Conservation (phyloP, 176 grass and related monocot genomes). For the Carex littledalei region DNA sequence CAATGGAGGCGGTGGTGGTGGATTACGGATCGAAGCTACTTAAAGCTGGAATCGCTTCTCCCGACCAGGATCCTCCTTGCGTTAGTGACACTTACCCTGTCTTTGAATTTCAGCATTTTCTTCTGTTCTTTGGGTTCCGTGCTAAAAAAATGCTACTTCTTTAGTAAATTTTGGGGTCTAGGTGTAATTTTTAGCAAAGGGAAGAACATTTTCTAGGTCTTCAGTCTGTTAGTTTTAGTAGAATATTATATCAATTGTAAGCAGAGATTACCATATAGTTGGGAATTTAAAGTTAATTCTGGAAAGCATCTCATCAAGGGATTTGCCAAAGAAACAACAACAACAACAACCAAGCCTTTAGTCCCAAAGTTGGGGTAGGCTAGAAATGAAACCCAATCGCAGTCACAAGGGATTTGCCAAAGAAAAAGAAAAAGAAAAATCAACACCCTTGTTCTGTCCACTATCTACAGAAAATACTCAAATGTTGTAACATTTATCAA, state of each 20-base stretch:
- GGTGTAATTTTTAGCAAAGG: background rate
- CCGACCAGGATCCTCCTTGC: slow-evolving; percentile 75
- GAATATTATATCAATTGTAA: background rate
- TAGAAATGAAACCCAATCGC: too few relatives aligned
- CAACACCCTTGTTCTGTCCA: background rate
- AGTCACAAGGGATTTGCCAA: too few relatives aligned
- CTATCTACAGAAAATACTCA: background rate
- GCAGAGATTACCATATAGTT: background rate
- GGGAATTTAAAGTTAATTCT: background rate
- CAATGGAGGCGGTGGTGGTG: slow-evolving; percentile 92
- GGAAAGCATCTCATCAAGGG: background rate
- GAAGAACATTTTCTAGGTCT: background rate
- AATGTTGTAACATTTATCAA: background rate
- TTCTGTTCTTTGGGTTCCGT: background rate
- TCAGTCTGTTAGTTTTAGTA: background rate
- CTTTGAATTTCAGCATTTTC: background rate
- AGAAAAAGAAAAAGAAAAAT: background rate
- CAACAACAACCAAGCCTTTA: too few relatives aligned
- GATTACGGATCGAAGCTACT: slow-evolving; percentile 95
- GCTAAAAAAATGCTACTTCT: background rate
- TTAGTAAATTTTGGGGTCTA: background rate
- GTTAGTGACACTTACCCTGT: slow-evolving; percentile 28
- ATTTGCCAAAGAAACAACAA: background rate
- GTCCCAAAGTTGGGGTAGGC: too few relatives aligned
- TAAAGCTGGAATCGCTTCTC: slow-evolving; percentile 76